These are phyloP conservation scores for Stagonosporopsis cucurbitacearum DNA, from an alignment of 2,329 filamentous ascomycete genomes.

Conservation along the genomic window DNA sequence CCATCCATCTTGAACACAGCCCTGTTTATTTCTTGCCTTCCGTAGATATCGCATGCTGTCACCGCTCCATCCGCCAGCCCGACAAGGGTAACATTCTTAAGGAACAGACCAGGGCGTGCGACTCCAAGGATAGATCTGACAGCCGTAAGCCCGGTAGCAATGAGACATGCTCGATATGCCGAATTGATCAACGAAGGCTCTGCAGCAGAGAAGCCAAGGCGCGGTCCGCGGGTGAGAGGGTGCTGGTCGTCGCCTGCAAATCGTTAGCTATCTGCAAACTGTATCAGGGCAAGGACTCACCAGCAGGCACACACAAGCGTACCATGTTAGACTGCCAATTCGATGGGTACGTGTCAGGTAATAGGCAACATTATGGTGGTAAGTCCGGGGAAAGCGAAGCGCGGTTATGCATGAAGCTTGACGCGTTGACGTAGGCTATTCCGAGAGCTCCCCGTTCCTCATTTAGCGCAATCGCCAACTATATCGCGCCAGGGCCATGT, in stretches of 20 bases:
- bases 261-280: constrained; percentile 10
- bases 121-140: constrained; percentile 22
- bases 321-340: constrained; percentile 24
- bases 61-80: constrained; percentile 18
- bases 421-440: constrained; percentile 20
- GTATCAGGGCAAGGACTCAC: constrained; percentile 3
- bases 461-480: constrained; percentile 4
- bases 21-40: constrained; percentile 26
- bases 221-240: constrained; percentile 15
- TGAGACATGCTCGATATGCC: constrained; percentile 14
- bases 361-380: not conserved
- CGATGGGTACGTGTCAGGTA: not conserved
- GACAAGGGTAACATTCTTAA: constrained; percentile 21
- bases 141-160: constrained; percentile 19
- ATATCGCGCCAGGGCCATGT: constrained; percentile 7
- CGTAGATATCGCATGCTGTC: constrained; percentile 18
- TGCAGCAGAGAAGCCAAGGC: constrained; percentile 11
- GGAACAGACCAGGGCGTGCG: constrained; percentile 27
- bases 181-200: constrained; percentile 14
- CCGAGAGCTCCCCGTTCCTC: not conserved
- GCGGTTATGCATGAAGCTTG: not conserved
- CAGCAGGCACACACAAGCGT: constrained; percentile 33
- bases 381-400: not conserved
- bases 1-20: constrained; percentile 27
- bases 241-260: constrained; percentile 30